Evolutionary conservation across 2,329 filamentous ascomycete species (phyloP).

Genomic region (Colletotrichum lentis): DNA sequence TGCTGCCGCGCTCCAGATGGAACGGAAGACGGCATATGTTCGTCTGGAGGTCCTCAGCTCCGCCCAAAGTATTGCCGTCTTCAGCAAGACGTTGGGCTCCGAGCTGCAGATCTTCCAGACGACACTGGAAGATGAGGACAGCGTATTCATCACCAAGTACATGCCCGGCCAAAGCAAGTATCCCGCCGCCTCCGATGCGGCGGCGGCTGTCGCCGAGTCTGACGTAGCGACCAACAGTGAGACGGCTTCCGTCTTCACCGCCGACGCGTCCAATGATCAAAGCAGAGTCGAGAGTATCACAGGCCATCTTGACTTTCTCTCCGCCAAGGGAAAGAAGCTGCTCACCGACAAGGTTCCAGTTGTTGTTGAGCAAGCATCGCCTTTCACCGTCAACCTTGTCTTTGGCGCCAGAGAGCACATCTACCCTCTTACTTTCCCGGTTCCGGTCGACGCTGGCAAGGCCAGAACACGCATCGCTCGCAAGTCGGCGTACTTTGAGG

Average conservation of each 20-base stretch:
- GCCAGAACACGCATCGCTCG: constrained; percentile 54
- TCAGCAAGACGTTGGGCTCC: constrained; percentile 41
- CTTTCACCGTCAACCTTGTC: constrained; percentile 53
- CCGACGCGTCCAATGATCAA: constrained; percentile 38
- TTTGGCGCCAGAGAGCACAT: constrained; percentile 47
- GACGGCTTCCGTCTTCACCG: constrained; percentile 42
- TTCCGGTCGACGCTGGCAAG: constrained; percentile 49
- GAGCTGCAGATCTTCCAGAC: constrained; percentile 47
- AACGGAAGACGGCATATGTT: constrained; percentile 45
- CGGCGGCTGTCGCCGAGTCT: constrained; percentile 40
- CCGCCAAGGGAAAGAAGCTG: constrained; percentile 47
- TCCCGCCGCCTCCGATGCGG: constrained; percentile 41
- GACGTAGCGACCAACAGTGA: constrained; percentile 39
- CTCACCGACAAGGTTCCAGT: constrained; percentile 51
- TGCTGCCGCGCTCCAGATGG: constrained; percentile 46
- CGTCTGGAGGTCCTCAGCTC: constrained; percentile 46
- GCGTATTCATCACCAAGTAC: constrained; percentile 50
- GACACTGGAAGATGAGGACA: constrained; percentile 42
- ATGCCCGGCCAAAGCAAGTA: constrained; percentile 48
- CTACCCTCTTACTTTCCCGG: constrained; percentile 51
- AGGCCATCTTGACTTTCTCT: constrained; percentile 51
- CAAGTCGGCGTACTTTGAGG: constrained; percentile 55
- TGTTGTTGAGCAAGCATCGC: constrained; percentile 49
- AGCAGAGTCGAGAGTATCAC: constrained; percentile 50
- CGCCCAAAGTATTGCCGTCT: constrained; percentile 40